Evolutionary conservation across 805 yeast species (phyloP).

Genomic region (Hanseniaspora valbyensis): DNA sequence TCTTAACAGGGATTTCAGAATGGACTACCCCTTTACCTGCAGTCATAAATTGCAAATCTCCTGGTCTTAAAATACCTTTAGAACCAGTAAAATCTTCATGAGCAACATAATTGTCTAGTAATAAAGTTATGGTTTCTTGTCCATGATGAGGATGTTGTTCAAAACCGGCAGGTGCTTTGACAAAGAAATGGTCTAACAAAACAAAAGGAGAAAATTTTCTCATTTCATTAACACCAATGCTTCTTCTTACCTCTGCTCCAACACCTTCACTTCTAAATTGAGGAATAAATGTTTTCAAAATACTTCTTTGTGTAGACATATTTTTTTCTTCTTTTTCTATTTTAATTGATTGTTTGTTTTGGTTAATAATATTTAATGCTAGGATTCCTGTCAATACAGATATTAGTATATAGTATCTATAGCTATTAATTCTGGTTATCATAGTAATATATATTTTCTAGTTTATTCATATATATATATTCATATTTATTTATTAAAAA

Average conservation of each 20-base stretch:
- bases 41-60: conserved; percentile 88
- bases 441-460: too few relatives aligned
- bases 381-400: not conserved
- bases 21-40: conserved; percentile 84
- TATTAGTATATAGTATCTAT: too few relatives aligned
- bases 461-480: too few relatives aligned
- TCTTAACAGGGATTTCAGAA: conserved; percentile 65
- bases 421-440: too few relatives aligned
- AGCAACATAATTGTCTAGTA: conserved; percentile 55
- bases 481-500: too few relatives aligned
- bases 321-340: conserved; percentile 14
- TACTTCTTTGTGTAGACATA: conserved; percentile 30
- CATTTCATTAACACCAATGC: conserved; percentile 57
- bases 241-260: conserved; percentile 77
- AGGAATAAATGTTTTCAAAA: conserved; percentile 45
- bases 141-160: conserved; percentile 81
- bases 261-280: conserved; percentile 72
- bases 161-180: conserved; percentile 57
- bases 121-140: conserved; percentile 65
- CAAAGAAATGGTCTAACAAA: conserved; percentile 68
- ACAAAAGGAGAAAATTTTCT: conserved; percentile 74
- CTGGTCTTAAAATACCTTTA: conserved; percentile 63
- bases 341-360: not conserved
- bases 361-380: not conserved
- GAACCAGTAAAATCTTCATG: conserved; percentile 84